Percentiles rank a stretch among this genome's conserved stretches.
Conservation (phyloP, 805 yeast genomes). For the Alloascoidea hylecoeti region DNA sequence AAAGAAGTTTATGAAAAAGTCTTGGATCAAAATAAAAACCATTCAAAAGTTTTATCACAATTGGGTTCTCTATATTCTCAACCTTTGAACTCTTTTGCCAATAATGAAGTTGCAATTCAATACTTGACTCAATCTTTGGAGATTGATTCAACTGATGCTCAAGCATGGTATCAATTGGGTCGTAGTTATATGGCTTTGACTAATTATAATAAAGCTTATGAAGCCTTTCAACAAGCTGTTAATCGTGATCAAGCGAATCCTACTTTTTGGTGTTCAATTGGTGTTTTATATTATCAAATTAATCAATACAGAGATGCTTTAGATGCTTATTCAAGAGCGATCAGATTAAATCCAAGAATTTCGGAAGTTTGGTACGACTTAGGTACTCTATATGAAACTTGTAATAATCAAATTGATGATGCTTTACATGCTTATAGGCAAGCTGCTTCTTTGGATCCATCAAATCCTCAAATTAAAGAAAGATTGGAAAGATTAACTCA, state of each 20-base stretch:
- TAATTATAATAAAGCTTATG: constrained; percentile 93
- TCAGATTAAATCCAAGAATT: constrained; percentile 87
- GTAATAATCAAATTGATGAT: constrained; percentile 89
- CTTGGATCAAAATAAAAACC: constrained; percentile 77
- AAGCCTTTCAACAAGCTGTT: constrained; percentile 97
- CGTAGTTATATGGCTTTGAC: constrained; percentile 94
- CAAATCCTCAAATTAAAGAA: constrained; percentile 86
- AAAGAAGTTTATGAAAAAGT: constrained; percentile 93
- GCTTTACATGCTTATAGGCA: constrained; percentile 95
- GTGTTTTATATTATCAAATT: constrained; percentile 92
- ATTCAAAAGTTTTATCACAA: constrained; percentile 92
- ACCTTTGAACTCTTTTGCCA: constrained; percentile 50
- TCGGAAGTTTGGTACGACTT: constrained; percentile 98
- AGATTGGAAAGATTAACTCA: constrained; percentile 58
- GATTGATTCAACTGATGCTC: constrained; percentile 83
- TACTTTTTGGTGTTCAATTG: constrained; percentile 93
- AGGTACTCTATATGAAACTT: constrained; percentile 93
- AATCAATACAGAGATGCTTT: constrained; percentile 93
- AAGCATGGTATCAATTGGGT: constrained; percentile 94
- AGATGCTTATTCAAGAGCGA: constrained; percentile 95
- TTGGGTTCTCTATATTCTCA: constrained; percentile 87
- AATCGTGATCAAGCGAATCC: constrained; percentile 95
- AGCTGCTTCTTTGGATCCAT: constrained; percentile 91
- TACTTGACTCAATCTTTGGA: constrained; percentile 80
- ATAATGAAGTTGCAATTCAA: constrained; percentile 71